Percentiles rank a stretch among this genome's conserved stretches.
phyloP scores from a whole-genome alignment of 2,329 filamentous ascomycete species.

The Pseudogymnoascus sp. region DNA sequence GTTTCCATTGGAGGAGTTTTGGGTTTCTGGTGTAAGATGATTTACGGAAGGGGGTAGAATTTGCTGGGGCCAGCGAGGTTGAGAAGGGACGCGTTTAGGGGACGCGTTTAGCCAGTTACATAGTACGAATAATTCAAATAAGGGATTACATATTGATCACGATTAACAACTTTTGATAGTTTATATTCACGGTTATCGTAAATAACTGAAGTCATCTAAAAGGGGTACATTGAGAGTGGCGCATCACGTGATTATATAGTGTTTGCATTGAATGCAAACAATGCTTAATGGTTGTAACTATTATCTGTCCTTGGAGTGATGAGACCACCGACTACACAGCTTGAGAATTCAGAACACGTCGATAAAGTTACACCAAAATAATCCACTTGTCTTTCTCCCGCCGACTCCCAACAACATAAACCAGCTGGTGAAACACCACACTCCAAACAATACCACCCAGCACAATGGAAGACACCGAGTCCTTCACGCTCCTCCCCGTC shows the following conservation, averaged over 20 bases:
- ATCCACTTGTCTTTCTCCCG: background rate
- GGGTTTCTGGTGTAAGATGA: background rate
- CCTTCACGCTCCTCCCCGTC: conserved; percentile 76
- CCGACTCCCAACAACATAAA: background rate
- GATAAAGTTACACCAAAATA: background rate
- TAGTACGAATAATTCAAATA: background rate
- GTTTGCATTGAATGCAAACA: conserved; percentile 3
- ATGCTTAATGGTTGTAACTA: background rate
- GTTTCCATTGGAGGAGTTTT: background rate
- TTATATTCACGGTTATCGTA: background rate
- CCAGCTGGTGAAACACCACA: background rate
- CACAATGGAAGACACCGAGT: conserved; percentile 52
- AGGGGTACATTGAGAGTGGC: too few species aligned
- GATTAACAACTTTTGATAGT: background rate
- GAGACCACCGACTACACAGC: conserved; percentile 1
- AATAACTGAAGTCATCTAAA: background rate
- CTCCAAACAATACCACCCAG: conserved; percentile 9
- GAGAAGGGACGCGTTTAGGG: background rate
- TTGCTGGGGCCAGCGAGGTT: background rate
- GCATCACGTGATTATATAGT: background rate
- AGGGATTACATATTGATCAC: background rate
- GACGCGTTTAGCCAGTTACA: background rate
- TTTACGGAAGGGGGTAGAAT: conserved; percentile 1
- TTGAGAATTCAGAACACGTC: background rate
- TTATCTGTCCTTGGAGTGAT: conserved; percentile 5